phyloP scores from a whole-genome alignment of 225 moss, liverwort and hornwort genomes.

The Straminergon stramineum region DNA sequence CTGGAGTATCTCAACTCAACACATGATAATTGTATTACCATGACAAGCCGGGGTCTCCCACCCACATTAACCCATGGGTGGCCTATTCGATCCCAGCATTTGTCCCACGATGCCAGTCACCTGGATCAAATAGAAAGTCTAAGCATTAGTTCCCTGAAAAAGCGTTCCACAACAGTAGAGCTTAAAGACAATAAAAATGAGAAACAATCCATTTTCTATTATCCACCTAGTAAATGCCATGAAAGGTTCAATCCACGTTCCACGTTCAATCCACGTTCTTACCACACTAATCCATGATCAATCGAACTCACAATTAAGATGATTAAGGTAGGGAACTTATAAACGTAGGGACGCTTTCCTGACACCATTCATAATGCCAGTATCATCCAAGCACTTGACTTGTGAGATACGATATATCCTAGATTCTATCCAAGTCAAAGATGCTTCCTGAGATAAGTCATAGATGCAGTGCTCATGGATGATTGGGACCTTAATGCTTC shows the following conservation, averaged over 20 bases:
- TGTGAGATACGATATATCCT: neutral
- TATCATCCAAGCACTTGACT: neutral
- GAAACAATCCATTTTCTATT: neutral
- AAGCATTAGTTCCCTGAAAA: neutral
- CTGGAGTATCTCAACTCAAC: neutral
- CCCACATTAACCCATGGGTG: conserved; percentile 39
- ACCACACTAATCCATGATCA: neutral
- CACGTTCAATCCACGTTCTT: neutral
- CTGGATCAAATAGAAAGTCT: conserved; percentile 15
- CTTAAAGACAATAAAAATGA: neutral
- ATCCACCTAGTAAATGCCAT: neutral
- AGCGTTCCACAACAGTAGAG: neutral
- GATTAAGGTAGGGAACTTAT: neutral
- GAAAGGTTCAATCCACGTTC: neutral
- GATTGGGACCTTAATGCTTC: neutral
- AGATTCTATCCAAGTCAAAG: neutral
- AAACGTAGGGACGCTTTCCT: neutral
- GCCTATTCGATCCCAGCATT: conserved; percentile 81
- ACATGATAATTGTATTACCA: neutral
- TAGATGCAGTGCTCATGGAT: neutral
- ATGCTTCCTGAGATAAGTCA: neutral
- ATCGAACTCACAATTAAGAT: neutral
- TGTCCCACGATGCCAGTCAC: conserved; percentile 91
- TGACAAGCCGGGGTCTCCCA: neutral
- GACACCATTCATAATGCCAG: no score